Base-by-base conservation (phyloP, 2,329 filamentous ascomycete species). In the Scedosporium boydii region DNA sequence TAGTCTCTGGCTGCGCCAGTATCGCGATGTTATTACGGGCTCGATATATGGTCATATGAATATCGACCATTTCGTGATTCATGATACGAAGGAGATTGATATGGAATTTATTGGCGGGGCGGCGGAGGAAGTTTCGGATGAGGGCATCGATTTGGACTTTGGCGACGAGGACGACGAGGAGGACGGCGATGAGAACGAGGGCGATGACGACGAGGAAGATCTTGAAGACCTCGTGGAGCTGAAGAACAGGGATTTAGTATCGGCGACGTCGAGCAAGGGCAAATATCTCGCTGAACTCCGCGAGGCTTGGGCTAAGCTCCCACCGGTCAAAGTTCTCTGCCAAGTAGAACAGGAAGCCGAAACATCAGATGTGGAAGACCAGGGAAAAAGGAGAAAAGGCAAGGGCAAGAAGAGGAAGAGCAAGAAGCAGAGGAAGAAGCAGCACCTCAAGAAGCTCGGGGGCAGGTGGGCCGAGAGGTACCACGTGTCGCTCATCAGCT, bases 21-120 rank as follows among this genome's bases (percentile, higher is more conserved):
- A 92, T 74, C 89, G 95, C 41, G 95, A 99, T 72, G 88, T 99
- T 44, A 82, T 99, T 21, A 82, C 93, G 21, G 86, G 84, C 12
- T 86, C 86, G 27, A 71, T 96, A 5, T 99, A 89, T 70, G 95
- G 93, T 1, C 95, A 99, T 72, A 98, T 99, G 95, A 99, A 99
- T 70, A 90, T 97, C 66, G 95, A 99, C 69, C 95, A 99, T 73
- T 99, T 99, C 74, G 83, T 98, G 70, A 77, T 99, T 16, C 91
- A 96, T 69, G 93, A 98, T 72, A 90, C 87, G 63, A 81, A 89
- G 48, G 84, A 96, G 0, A 81, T 97, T 61, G 81, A 89, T 64
- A 80, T 91, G n/a, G 23, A 29, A 6, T 51, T 58, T 53, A 55
- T 34, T 29, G 58, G 42, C 7, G 42, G 34, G 14, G 58, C 21